These are phyloP conservation scores for Aspergillus uvarum DNA, from an alignment of 2,329 filamentous ascomycete species.

Conservation along the genomic window DNA sequence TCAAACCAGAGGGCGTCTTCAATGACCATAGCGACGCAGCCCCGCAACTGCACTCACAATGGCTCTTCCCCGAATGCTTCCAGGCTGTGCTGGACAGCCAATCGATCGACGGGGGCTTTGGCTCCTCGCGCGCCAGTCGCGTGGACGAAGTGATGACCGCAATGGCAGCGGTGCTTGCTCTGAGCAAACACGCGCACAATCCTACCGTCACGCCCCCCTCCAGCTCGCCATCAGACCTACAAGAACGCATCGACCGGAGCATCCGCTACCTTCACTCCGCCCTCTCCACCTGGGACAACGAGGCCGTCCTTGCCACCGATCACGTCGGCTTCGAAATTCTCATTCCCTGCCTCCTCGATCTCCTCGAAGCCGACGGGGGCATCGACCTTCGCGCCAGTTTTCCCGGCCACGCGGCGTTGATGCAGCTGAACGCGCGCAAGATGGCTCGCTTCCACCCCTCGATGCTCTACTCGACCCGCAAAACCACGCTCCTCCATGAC, in stretches of 20 bases:
- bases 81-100: not conserved
- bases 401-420: slow-evolving; percentile 10
- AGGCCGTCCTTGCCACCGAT: not conserved
- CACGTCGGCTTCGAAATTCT: not conserved
- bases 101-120: not conserved
- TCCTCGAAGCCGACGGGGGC: not conserved
- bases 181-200: not conserved
- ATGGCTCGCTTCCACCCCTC: slow-evolving; percentile 28
- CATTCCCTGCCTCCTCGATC: not conserved
- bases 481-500: slow-evolving; percentile 27
- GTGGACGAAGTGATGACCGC: slow-evolving; percentile 3
- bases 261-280: not conserved
- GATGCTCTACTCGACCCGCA: slow-evolving; percentile 25
- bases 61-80: slow-evolving; percentile 5
- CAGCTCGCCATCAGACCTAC: not conserved
- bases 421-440: slow-evolving; percentile 25
- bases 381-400: not conserved
- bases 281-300: not conserved
- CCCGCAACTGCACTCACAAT: not conserved
- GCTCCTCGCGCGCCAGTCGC: not conserved
- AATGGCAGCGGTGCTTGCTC: slow-evolving; percentile 5
- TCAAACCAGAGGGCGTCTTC: not conserved
- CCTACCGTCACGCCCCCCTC: not conserved
- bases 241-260: not conserved
- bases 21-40: no score